Conservation (phyloP, 2,329 filamentous ascomycete genomes). For the Botrytis medusae region DNA sequence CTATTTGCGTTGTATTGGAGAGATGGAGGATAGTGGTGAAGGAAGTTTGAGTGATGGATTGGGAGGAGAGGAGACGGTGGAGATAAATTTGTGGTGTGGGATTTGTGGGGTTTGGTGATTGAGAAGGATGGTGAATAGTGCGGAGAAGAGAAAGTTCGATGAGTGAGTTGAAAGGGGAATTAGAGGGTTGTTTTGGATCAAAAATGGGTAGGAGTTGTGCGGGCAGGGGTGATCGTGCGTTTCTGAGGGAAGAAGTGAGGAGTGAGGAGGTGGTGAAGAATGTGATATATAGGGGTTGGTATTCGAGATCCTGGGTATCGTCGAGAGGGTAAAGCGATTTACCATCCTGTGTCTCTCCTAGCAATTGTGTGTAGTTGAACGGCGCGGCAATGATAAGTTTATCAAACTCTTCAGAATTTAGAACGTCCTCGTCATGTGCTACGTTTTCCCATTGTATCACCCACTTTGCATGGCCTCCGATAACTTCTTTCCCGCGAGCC, state of each 20-base stretch:
- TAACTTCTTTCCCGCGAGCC: not conserved
- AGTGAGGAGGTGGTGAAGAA: not conserved
- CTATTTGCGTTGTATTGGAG: not conserved
- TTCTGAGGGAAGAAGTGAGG: not conserved
- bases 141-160: slow-evolving; percentile 10
- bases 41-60: not conserved
- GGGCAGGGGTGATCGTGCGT: not conserved
- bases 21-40: not conserved
- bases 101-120: not conserved
- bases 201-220: slow-evolving; percentile 3
- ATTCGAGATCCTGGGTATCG: not conserved
- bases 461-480: not conserved
- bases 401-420: not conserved
- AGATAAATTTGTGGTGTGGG: not conserved
- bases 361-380: not conserved
- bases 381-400: slow-evolving; percentile 8
- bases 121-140: not conserved
- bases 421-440: no score
- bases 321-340: not conserved
- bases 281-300: not conserved
- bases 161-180: not conserved
- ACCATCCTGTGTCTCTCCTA: not conserved
- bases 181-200: not conserved
- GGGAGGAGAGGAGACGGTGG: not conserved
- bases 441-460: not conserved